A percentile compares a stretch with the other conserved stretches of the same genome.
Conservation (phyloP, 2,329 filamentous ascomycete genomes). For the Epichloe uncinata region DNA sequence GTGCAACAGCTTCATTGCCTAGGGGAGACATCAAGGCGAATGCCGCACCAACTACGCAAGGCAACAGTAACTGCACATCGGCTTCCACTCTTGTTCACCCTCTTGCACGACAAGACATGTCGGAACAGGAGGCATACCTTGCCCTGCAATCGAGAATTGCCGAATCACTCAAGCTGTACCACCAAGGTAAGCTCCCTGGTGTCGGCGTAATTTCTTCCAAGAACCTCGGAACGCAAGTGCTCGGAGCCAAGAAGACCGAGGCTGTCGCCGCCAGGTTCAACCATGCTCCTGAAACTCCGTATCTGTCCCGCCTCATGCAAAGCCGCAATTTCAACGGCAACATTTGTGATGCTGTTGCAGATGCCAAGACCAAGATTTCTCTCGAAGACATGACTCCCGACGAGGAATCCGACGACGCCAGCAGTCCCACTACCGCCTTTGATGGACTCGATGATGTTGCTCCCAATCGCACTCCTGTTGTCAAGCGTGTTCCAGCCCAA, state of each 20-base stretch:
- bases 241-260: not conserved
- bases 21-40: constrained; percentile 14
- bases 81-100: constrained; percentile 19
- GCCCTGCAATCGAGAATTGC: constrained; percentile 39
- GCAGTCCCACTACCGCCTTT: constrained; percentile 8
- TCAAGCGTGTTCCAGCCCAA: constrained; percentile 46
- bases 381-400: constrained; percentile 37
- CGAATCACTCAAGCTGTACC: constrained; percentile 38
- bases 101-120: constrained; percentile 30
- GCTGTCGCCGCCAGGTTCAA: constrained; percentile 25
- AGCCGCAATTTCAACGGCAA: constrained; percentile 48
- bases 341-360: constrained; percentile 42
- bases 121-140: constrained; percentile 37
- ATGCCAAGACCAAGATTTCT: constrained; percentile 42
- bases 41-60: not conserved
- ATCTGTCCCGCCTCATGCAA: constrained; percentile 53
- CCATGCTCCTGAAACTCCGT: constrained; percentile 45
- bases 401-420: constrained; percentile 37
- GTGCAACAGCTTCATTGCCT: not conserved
- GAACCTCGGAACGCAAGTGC: constrained; percentile 9
- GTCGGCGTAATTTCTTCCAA: constrained; percentile 31
- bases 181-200: constrained; percentile 35
- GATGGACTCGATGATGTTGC: constrained; percentile 7
- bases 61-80: not conserved
- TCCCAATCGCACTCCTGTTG: constrained; percentile 23